These are phyloP conservation scores for Maudiozyma barnettii DNA, from an alignment of 805 yeast species.

Conservation along the genomic window DNA sequence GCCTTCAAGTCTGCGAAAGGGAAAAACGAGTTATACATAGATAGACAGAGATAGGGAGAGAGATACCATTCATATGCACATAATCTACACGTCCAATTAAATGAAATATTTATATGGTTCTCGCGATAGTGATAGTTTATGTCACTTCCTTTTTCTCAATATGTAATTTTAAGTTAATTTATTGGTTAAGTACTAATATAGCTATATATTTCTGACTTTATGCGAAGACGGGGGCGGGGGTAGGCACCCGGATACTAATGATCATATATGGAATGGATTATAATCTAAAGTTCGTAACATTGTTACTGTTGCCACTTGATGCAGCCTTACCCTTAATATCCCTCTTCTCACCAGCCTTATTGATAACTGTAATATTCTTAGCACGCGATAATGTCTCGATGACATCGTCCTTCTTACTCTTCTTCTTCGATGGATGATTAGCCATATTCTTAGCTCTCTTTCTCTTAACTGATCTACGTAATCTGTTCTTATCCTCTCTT, in stretches of 20 bases:
- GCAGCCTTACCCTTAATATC: slow-evolving; percentile 63
- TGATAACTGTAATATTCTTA: slow-evolving; percentile 71
- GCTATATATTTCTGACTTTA: background rate
- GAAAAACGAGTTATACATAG: background rate
- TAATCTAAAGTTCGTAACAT: slow-evolving; percentile 3
- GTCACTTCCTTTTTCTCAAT: too few relatives aligned
- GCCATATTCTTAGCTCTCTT: slow-evolving; percentile 47
- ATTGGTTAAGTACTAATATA: background rate
- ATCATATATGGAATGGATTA: background rate
- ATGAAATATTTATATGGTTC: too few relatives aligned
- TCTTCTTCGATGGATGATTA: slow-evolving; percentile 29
- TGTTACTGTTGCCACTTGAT: slow-evolving; percentile 12
- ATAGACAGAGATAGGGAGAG: too few relatives aligned
- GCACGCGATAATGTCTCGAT: slow-evolving; percentile 62
- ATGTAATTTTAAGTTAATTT: background rate
- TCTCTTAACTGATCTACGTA: slow-evolving; percentile 80
- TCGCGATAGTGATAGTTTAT: too few relatives aligned
- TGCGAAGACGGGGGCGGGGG: too few relatives aligned
- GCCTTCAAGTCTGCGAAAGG: background rate
- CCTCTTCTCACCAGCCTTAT: slow-evolving; percentile 62
- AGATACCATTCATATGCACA: too few relatives aligned
- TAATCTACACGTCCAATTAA: too few relatives aligned
- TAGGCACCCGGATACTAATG: too few relatives aligned
- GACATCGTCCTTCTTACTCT: slow-evolving; percentile 51
- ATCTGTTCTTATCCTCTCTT: slow-evolving; percentile 76